These are phyloP conservation scores for Candida tropicalis DNA, from an alignment of 1,139 yeast genomes.

Conservation along the genomic window DNA sequence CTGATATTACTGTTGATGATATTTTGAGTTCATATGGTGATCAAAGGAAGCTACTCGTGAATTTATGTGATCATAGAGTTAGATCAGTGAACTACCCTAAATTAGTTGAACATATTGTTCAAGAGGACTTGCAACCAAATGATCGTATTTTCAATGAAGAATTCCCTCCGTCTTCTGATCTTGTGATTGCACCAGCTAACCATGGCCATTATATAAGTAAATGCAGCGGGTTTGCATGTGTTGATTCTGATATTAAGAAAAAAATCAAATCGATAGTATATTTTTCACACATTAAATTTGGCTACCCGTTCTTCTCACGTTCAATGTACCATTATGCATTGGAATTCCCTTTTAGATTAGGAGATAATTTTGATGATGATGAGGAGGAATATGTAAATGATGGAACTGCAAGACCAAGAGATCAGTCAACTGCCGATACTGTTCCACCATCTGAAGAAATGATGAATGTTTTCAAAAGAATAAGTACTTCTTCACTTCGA, in stretches of 20 bases:
- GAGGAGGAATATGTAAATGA: not conserved
- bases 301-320: slow-evolving; percentile 22
- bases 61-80: slow-evolving; percentile 23
- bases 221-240: slow-evolving; percentile 18
- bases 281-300: slow-evolving; percentile 20
- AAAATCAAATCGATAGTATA: slow-evolving; percentile 15
- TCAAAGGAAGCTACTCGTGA: slow-evolving; percentile 19
- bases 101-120: slow-evolving; percentile 6
- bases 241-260: slow-evolving; percentile 10
- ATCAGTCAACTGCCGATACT: slow-evolving; percentile 5
- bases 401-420: not conserved
- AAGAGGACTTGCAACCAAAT: slow-evolving; percentile 9
- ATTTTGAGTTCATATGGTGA: slow-evolving; percentile 15
- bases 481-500: slow-evolving; percentile 1
- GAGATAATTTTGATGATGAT: not conserved
- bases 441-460: slow-evolving; percentile 1
- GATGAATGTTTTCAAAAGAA: not conserved
- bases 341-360: slow-evolving; percentile 27
- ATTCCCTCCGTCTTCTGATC: slow-evolving; percentile 20
- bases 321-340: slow-evolving; percentile 20
- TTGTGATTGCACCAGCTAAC: slow-evolving; percentile 18
- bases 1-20: slow-evolving; percentile 12
- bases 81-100: slow-evolving; percentile 12
- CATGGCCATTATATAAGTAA: slow-evolving; percentile 10
- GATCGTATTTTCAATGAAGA: slow-evolving; percentile 12